Evolutionary conservation across 1,284 basidiomycete species (phyloP), one percentile per base, ranked within the genome.

Genomic region (Abortiporus biennis): DNA sequence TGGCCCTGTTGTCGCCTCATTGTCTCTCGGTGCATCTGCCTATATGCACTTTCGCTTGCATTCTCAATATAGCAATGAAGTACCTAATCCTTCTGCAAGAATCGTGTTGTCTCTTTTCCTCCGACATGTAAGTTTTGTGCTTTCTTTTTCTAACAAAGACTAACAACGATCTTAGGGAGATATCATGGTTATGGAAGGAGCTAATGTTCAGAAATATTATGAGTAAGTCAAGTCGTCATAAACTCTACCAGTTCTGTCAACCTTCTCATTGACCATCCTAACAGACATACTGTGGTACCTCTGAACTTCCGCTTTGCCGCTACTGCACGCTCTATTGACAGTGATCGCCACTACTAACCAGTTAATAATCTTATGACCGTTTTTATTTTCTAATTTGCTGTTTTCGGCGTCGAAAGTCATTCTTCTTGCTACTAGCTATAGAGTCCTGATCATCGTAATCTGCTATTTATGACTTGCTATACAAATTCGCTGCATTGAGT

Each of bases 131-230:
- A 53, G 80, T 31, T 6, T 11, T 27, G 13, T 25, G 8, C 21
- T n/a, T 11, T 19, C 19, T 20, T 36, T 17, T 40, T 32, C 16
- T 45, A 12, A 47, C 31, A 30, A 6, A 38, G n/a, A n/a, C n/a
- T n/a, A n/a, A n/a, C n/a, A n/a, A n/a, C n/a, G n/a, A 13, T 21
- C 11, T 22, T 35, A 87, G 85, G 85, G 85, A 4, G 85, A 88
- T 52, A 65, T 88, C 15, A 57, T 87, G 27, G 71, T 86, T 6
- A 88, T 88, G 85, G 75, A 85, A 42, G 85, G 85, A 2, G 63
- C 66, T 3, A 68, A 61, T 2, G 71, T 88, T 4, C 85, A 88
- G 52, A 66, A 74, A 36, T 69, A 63, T 53, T 88, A 88, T 43
- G 80, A 88, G 82, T 86, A 58, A 57, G 75, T 56, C 35, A n/a